Conservation (phyloP, 352 stramenopile genomes). For the Globisporangium viniferum region DNA sequence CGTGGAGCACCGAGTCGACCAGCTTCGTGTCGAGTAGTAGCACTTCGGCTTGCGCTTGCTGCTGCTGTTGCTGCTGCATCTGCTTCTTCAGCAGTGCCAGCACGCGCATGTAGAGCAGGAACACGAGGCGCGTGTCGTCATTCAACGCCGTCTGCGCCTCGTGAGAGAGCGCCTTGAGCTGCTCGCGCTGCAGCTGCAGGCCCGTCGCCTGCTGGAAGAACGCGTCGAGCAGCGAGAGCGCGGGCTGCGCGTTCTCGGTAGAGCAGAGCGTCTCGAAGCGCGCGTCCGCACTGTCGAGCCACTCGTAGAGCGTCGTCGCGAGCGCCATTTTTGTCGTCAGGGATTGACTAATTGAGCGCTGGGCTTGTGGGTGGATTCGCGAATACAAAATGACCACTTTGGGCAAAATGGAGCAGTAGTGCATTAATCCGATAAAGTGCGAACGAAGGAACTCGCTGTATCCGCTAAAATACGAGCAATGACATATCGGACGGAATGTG, state of each 20-base stretch:
- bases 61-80: constrained; percentile 15
- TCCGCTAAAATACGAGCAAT: too few species aligned
- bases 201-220: constrained; percentile 14
- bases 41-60: neutral
- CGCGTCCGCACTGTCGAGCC: constrained; percentile 14
- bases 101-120: too few species aligned
- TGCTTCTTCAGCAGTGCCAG: too few species aligned
- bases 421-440: too few species aligned
- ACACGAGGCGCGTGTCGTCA: too few species aligned
- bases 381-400: too few species aligned
- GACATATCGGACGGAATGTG: too few species aligned
- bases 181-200: too few species aligned
- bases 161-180: neutral
- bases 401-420: too few species aligned
- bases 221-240: constrained; percentile 6
- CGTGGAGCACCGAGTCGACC: constrained; percentile 35
- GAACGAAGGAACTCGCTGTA: too few species aligned
- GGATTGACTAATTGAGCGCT: too few species aligned
- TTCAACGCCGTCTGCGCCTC: neutral
- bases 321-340: neutral
- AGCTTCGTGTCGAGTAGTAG: constrained; percentile 12
- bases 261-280: constrained; percentile 9
- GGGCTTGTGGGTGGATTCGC: too few species aligned
- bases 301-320: constrained; percentile 6
- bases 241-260: neutral